Conservation (phyloP, 495 filamentous ascomycete species). For the Penicillium riverlandense region DNA sequence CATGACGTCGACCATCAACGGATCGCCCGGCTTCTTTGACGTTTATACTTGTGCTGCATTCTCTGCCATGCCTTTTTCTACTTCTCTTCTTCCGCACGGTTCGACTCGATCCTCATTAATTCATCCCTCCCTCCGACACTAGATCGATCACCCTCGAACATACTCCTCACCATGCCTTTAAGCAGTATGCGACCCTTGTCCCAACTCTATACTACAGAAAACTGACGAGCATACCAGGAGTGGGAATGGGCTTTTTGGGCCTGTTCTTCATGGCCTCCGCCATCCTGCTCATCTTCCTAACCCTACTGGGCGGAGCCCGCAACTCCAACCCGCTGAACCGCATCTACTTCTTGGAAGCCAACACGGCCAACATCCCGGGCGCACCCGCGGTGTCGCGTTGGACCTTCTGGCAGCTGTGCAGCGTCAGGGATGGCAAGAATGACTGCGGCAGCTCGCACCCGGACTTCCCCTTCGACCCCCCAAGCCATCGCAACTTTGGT, state of each 20-base stretch:
- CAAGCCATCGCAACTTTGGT: constrained; percentile 48
- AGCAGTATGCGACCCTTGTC: constrained; percentile 22
- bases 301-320: constrained; percentile 63
- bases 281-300: constrained; percentile 70
- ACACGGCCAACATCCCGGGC: constrained; percentile 61
- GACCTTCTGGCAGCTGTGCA: constrained; percentile 81
- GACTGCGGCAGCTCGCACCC: constrained; percentile 47
- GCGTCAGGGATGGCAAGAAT: constrained; percentile 47
- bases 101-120: not conserved
- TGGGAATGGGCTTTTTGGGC: constrained; percentile 49
- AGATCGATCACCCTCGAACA: not conserved
- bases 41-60: not conserved
- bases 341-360: constrained; percentile 76
- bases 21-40: constrained; percentile 11
- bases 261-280: constrained; percentile 70
- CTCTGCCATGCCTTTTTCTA: not conserved
- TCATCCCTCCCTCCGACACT: not conserved
- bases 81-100: not conserved
- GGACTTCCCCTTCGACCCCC: constrained; percentile 60
- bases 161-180: constrained; percentile 16
- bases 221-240: constrained; percentile 22
- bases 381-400: constrained; percentile 64
- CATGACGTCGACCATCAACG: constrained; percentile 3
- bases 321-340: constrained; percentile 55
- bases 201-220: constrained; percentile 1